These are phyloP conservation scores for Anthostomella pinea DNA, from an alignment of 2,329 filamentous ascomycete species.

Conservation along the genomic window DNA sequence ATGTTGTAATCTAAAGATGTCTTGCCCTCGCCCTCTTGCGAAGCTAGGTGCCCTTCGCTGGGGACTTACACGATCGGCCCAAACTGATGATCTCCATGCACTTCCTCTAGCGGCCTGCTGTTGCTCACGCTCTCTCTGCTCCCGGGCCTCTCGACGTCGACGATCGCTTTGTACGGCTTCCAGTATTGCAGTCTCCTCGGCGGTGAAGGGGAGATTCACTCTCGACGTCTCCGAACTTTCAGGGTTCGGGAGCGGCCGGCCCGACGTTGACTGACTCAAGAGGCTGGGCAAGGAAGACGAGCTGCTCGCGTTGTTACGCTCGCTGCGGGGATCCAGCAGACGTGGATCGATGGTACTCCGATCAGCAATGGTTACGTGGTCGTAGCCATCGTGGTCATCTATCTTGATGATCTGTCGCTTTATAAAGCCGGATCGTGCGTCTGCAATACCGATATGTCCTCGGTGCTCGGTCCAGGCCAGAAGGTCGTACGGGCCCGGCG, in stretches of 20 bases:
- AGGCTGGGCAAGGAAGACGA: conserved; percentile 35
- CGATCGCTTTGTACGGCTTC: conserved; percentile 55
- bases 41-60: conserved; percentile 14
- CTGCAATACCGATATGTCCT: conserved; percentile 70
- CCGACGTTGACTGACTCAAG: conserved; percentile 24
- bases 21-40: conserved; percentile 14
- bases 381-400: conserved; percentile 54
- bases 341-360: conserved; percentile 52
- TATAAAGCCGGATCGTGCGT: conserved; percentile 65
- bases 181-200: conserved; percentile 54
- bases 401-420: conserved; percentile 68
- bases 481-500: conserved; percentile 84
- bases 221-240: conserved; percentile 38
- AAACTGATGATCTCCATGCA: conserved; percentile 28
- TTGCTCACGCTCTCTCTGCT: conserved; percentile 27
- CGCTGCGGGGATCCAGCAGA: conserved; percentile 46
- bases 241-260: conserved; percentile 27
- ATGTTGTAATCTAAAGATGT: conserved; percentile 14
- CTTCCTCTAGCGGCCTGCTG: conserved; percentile 18
- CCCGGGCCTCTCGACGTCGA: conserved; percentile 46
- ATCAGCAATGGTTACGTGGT: conserved; percentile 56
- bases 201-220: conserved; percentile 49
- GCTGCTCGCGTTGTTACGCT: conserved; percentile 36
- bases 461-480: conserved; percentile 93
- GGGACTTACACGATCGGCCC: conserved; percentile 33